Evolutionary conservation across 176 grass and related monocot species (phyloP), one percentile per base, ranked within the genome.

Genomic region (Zizania latifolia): DNA sequence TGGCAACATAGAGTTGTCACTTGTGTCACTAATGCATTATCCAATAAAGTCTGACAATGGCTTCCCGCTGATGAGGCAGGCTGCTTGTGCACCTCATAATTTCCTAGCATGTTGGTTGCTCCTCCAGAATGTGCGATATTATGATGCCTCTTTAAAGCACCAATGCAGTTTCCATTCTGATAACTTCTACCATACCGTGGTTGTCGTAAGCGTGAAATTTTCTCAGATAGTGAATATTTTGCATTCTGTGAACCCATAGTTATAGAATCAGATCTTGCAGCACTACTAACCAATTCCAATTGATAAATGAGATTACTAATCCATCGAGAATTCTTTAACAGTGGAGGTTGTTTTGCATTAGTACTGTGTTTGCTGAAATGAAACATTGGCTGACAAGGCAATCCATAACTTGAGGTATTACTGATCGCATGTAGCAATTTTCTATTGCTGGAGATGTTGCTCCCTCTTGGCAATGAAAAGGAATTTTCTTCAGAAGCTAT

Each of bases 21-120:
- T 78, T 84, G 22, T 17, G 45, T 45, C 81, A 80, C 13, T 62
- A 88, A 69, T 75, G 81, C 70, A 58, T 88, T 88, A 15, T 80
- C 38, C 12, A 88, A 19, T 70, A 88, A 31, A 80, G 44, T 31
- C 24, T 75, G 81, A 48, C 75, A 80, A 28, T 84, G 28, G 3
- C 34, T 57, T 38, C 30, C 22, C 0, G 12, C 14, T 14, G 86
- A 84, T 27, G 45, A 79, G 62, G 38, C 36, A 62, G 48, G 32
- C 8, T 56, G 54, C 21, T 69, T 77, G 61, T 45, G 53, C 66
- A 13, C 62, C 8, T 83, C 58, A 28, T 63, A 51, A 74, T 40
- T 63, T 19, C 9, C 62, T 12, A 35, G n/a, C 43, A 14, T 32
- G 43, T 57, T 27, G 9, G 7, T 54, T 83, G 13, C 22, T 70